Conservation (phyloP, 2,329 filamentous ascomycete genomes). For the Epichloe coenophiala region DNA sequence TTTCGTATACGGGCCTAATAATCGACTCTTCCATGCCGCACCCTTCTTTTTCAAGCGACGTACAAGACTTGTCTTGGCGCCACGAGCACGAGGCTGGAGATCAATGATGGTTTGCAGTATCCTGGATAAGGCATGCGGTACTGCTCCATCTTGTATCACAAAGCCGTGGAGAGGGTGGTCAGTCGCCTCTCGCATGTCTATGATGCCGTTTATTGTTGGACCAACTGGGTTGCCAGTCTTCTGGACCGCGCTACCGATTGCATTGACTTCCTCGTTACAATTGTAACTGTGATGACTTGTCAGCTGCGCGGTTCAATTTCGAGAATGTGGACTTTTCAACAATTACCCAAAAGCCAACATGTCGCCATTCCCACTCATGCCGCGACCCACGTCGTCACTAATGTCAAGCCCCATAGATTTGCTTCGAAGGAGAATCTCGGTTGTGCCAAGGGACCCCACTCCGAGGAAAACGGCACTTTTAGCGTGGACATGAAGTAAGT, state of each 20-base stretch:
- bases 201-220: constrained; percentile 49
- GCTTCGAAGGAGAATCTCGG: constrained; percentile 50
- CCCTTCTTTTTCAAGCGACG: constrained; percentile 5
- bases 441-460: constrained; percentile 50
- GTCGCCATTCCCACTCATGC: constrained; percentile 55
- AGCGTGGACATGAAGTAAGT: constrained; percentile 55
- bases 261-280: constrained; percentile 41
- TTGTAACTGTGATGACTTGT: constrained; percentile 34
- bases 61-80: constrained; percentile 15
- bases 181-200: constrained; percentile 39
- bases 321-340: neutral
- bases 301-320: neutral
- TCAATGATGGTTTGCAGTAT: constrained; percentile 46
- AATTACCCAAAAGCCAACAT: constrained; percentile 46
- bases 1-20: constrained; percentile 44
- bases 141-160: constrained; percentile 49
- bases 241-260: constrained; percentile 28
- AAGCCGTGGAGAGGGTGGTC: constrained; percentile 46
- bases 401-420: constrained; percentile 42
- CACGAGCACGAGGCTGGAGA: constrained; percentile 18
- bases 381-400: constrained; percentile 42
- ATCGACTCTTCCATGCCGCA: constrained; percentile 27
- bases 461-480: constrained; percentile 53
- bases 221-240: constrained; percentile 31
- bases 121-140: constrained; percentile 42